Evolutionary conservation across 345 rosid species (phyloP), one percentile per base, ranked within the genome.

Genomic region (Eucalyptus albens): DNA sequence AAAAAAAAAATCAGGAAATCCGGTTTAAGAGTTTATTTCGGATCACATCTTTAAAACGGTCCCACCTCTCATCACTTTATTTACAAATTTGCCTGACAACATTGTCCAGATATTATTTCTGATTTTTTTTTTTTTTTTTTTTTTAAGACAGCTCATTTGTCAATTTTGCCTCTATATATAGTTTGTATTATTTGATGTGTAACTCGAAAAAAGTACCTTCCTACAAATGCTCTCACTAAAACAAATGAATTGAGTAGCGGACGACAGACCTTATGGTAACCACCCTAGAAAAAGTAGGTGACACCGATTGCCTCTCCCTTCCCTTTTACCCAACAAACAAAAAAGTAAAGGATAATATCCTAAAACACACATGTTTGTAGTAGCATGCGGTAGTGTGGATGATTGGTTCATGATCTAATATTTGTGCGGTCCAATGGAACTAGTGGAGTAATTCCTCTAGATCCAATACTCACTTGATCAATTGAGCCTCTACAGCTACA

Each of bases 351-450:
- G 2, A 16, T n/a, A n/a, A 67, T 3, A 31, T 31, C 22, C 6
- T 15, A 67, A 31, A 27, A n/a, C 2, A 1, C 21, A 4, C 15
- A 8, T 67, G 22, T 31, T 67, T 67, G 19, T 16, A 15, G 21
- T 15, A 3, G 12, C 42, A 67, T n/a, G 29, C 5, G 0, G 0
- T 8, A 53, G 5, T 10, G 6, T 5, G 3, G 62, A 9, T 56
- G 14, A 56, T 53, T 4, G 11, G 59, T 53, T 53, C 10, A 0
- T 11, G 5, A 53, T 21, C 5, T 53, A 4, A 53, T 53, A 21
- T 53, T 0, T 0, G 4, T 1, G 4, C 2, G 26, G 5, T 21
- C 26, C 5, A 53, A 19, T 53, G 26, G 26, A 8, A 53, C 5
- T 21, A 9, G 26, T 53, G 26, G 5, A 53, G 59, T 53, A 53